Evolutionary conservation across 176 grass and related monocot species (phyloP).

Genomic region (Phoenix dactylifera): DNA sequence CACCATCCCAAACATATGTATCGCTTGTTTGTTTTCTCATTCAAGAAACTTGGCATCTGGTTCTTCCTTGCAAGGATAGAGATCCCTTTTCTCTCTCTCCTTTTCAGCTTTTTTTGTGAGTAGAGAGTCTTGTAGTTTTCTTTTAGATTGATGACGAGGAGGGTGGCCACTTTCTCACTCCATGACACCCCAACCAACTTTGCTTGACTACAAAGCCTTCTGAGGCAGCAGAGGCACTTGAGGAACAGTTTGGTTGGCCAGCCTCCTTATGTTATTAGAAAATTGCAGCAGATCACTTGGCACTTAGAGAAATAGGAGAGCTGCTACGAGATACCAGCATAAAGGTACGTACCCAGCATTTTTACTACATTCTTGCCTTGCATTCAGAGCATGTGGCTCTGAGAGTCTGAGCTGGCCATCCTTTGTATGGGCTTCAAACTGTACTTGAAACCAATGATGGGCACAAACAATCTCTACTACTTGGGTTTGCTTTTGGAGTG

Average conservation of each 20-base stretch:
- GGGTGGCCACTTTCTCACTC: slow-evolving; percentile 45
- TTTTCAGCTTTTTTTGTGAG: slow-evolving; percentile 22
- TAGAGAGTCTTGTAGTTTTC: slow-evolving; percentile 38
- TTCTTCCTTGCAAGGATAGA: slow-evolving; percentile 19
- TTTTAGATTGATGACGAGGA: slow-evolving; percentile 33
- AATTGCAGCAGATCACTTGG: neutral
- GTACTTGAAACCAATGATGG: no score
- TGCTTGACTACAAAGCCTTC: slow-evolving; percentile 63
- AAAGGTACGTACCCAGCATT: neutral
- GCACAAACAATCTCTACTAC: no score
- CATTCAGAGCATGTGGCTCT: no score
- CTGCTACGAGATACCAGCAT: neutral
- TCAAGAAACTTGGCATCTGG: slow-evolving; percentile 2
- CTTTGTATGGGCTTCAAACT: no score
- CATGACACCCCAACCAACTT: slow-evolving; percentile 56
- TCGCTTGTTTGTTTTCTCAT: slow-evolving; percentile 6
- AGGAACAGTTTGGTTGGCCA: slow-evolving; percentile 14
- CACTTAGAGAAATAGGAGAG: neutral
- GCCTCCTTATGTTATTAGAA: neutral
- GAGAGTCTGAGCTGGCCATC: no score
- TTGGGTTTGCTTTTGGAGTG: no score
- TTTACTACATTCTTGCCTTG: no score
- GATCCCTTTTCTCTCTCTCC: slow-evolving; percentile 17
- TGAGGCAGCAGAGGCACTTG: slow-evolving; percentile 28
- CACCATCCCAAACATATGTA: neutral